Conservation (phyloP, 139 green algal species). For the Tetratostichococcus sp. region DNA sequence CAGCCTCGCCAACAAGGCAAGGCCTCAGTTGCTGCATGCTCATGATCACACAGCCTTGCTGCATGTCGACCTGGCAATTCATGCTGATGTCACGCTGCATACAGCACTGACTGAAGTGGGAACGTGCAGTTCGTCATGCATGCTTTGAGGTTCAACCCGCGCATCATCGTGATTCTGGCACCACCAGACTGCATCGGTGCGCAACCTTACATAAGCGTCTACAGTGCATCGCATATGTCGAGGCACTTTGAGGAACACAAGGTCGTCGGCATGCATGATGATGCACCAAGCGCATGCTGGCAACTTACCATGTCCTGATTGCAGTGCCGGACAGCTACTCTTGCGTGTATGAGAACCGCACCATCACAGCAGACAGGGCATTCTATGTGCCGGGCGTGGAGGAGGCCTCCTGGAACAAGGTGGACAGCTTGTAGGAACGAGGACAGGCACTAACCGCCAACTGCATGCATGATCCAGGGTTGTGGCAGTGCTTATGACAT, state of each 20-base stretch:
- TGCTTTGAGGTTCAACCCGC: constrained; percentile 25
- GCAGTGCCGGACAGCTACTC: not conserved
- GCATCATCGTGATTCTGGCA: constrained; percentile 50
- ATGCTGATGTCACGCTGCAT: no score
- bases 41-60: no score
- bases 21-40: no score
- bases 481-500: not conserved
- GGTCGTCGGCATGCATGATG: no score
- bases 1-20: not conserved
- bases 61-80: no score
- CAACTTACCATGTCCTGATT: no score
- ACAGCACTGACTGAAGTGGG: not conserved
- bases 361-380: not conserved
- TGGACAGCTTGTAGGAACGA: no score
- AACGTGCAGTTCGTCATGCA: constrained; percentile 24
- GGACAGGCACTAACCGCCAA: no score
- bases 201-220: not conserved
- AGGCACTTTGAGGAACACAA: no score
- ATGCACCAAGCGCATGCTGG: no score
- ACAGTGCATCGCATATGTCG: not conserved
- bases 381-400: not conserved
- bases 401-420: not conserved
- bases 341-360: not conserved
- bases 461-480: no score
- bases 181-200: constrained; percentile 13